Evolutionary conservation across 345 rosid species (phyloP).

Genomic region (Cardiospermum halicacabum): DNA sequence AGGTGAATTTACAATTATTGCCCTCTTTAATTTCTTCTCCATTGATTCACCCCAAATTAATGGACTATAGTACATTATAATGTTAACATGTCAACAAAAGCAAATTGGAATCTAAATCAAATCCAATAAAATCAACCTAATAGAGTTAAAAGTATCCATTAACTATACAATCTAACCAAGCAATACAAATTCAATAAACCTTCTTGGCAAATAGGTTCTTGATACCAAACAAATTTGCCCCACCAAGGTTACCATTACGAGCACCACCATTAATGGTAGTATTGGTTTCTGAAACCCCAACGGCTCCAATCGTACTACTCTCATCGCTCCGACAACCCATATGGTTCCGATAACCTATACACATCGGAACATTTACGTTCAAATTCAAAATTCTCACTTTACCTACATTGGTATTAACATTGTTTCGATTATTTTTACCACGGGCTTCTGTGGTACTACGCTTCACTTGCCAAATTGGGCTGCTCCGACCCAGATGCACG

Average conservation of each 20-base stretch:
- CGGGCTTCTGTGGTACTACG: slow-evolving; percentile 27
- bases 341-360: slow-evolving; percentile 59
- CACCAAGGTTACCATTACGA: neutral
- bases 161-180: neutral
- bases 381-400: slow-evolving; percentile 40
- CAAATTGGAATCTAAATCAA: too few species aligned
- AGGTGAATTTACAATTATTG: neutral
- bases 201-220: slow-evolving; percentile 70
- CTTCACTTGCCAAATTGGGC: slow-evolving; percentile 75
- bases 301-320: slow-evolving; percentile 10
- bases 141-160: neutral
- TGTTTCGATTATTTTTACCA: slow-evolving; percentile 21
- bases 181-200: slow-evolving; percentile 35
- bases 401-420: neutral
- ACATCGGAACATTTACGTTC: slow-evolving; percentile 62
- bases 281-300: neutral
- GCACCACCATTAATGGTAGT: neutral
- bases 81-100: too few species aligned
- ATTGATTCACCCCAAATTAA: too few species aligned
- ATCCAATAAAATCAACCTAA: neutral
- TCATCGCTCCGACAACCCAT: slow-evolving; percentile 60
- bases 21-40: neutral
- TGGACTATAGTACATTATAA: too few species aligned
- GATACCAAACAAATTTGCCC: slow-evolving; percentile 44
- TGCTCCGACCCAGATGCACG: slow-evolving; percentile 62